phyloP scores from a whole-genome alignment of 1,139 yeast genomes.

The Spathaspora jeffriesii region DNA sequence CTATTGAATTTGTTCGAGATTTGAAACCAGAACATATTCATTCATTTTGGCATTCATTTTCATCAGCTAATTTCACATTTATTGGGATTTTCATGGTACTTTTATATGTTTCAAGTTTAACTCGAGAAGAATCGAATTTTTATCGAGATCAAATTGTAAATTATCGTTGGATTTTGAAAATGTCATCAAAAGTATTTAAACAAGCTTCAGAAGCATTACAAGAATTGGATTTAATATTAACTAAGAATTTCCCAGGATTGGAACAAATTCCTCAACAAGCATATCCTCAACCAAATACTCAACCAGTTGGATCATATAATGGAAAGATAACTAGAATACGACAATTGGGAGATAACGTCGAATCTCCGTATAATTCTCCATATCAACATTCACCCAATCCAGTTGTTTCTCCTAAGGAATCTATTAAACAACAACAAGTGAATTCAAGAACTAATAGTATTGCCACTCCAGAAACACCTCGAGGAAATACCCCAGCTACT shows the following conservation, averaged over 20 bases:
- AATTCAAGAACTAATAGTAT: conserved; percentile 5
- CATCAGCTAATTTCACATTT: conserved; percentile 74
- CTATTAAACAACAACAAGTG: conserved; percentile 17
- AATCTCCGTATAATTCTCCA: conserved; percentile 25
- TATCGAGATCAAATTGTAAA: conserved; percentile 71
- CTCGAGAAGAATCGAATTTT: conserved; percentile 60
- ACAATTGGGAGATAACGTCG: conserved; percentile 5
- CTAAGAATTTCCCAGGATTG: conserved; percentile 73
- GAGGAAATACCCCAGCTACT: not conserved
- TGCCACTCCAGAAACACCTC: not conserved
- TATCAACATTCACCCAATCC: conserved; percentile 8
- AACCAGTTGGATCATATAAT: not conserved
- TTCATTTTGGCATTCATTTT: conserved; percentile 86
- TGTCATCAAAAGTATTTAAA: conserved; percentile 72
- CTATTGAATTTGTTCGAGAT: conserved; percentile 76
- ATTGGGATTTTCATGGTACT: conserved; percentile 88
- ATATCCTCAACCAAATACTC: not conserved
- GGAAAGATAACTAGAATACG: conserved; percentile 4
- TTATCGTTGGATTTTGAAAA: conserved; percentile 73
- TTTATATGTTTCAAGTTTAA: conserved; percentile 60
- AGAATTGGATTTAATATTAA: conserved; percentile 63
- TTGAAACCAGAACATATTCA: conserved; percentile 81
- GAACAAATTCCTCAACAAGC: conserved; percentile 7
- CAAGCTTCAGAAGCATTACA: conserved; percentile 71
- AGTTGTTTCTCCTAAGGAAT: conserved; percentile 7